Evolutionary conservation across 306 rosid species (phyloP), one percentile per base, ranked within the genome.

Genomic region (Urtica urens): DNA sequence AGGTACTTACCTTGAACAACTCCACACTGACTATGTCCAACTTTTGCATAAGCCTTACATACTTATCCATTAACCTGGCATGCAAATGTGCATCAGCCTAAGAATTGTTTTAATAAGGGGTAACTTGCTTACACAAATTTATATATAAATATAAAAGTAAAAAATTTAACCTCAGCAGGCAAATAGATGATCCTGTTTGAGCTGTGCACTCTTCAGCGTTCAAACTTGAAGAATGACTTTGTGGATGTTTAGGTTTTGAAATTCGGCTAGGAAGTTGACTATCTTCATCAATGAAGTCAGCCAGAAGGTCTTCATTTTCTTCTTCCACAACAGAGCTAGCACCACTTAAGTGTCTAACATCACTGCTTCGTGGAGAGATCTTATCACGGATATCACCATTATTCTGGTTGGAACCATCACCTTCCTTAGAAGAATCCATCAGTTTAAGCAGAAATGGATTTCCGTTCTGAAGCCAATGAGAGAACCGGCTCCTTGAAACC

Each of bases 281-380:
- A 62, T 92, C 99, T 74, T 92, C 99, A 66, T 92, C 99, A 44
- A 92, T 92, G 48, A 92, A 92, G 67, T 92, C 99, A n/a, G 99
- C 99, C 58, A 85, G 82, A 75, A 92, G 96, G 70, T 92, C 96
- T 72, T 92, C 99, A 65, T 79, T 69, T 75, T 92, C 99, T 42
- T 85, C 96, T 62, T 92, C 99, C 21, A 58, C 51, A 68, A 65
- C 62, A 62, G 87, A 73, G 62, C 67, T 63, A 50, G 76, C 54
- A 59, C 86, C 93, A 73, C 79, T 79, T 8, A 47, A 60, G 46
- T 71, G 69, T 55, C 61, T 60, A 43, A 65, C 53, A 58, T 64
- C 71, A 46, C 68, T 71, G 55, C 60, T 79, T 42, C 54, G 60
- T 23, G 78, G 79, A 47, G 83, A 76, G 59, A 43, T 61, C 70